These are phyloP conservation scores for Pseudocercospora macadamiae DNA, from an alignment of 2,329 filamentous ascomycete species.

Conservation along the genomic window DNA sequence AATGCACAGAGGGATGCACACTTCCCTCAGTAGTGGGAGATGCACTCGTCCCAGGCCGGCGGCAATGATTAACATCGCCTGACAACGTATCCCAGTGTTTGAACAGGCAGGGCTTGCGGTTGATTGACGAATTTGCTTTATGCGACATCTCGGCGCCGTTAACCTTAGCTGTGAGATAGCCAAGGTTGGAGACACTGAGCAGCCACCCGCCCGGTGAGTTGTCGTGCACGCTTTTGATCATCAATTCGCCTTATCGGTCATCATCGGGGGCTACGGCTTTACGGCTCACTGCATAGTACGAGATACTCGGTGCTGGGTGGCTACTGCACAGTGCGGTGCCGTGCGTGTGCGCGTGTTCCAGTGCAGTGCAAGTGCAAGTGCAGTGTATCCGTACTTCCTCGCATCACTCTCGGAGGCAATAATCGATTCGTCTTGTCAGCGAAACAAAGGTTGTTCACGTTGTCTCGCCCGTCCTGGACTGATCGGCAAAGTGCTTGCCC, in stretches of 20 bases:
- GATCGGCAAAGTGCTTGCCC: neutral
- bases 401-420: neutral
- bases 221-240: neutral
- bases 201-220: neutral
- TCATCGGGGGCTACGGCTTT: neutral
- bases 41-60: neutral
- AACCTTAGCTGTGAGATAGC: neutral
- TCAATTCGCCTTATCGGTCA: neutral
- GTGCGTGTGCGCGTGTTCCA: no score
- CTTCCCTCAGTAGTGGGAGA: neutral
- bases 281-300: no score
- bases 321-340: neutral
- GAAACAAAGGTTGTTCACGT: neutral
- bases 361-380: no score
- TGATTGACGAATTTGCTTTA: neutral
- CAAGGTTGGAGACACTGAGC: no score
- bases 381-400: no score
- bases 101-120: neutral
- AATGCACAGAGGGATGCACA: no score
- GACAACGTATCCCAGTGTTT: neutral
- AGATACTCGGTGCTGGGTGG: no score
- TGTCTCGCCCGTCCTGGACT: neutral
- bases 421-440: neutral
- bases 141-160: neutral
- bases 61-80: neutral